phyloP scores from a whole-genome alignment of 192 early-diverging fungal genomes.

The Coemansia sp. region DNA sequence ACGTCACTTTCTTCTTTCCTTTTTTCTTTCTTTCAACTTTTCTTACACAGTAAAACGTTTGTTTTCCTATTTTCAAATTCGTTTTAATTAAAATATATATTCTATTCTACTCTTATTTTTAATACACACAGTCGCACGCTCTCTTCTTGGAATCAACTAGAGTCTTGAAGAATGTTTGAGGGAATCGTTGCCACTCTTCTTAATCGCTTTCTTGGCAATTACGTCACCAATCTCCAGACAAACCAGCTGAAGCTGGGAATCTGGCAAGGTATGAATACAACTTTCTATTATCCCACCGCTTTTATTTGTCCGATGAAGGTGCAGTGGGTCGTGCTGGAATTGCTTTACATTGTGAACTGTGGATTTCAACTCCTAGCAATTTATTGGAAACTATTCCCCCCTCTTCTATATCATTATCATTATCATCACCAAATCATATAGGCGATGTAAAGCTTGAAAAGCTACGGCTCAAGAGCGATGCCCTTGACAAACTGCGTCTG shows the following conservation, averaged over 20 bases:
- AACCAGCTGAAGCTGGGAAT: conserved; percentile 94
- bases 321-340: too few species aligned
- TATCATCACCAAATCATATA: conserved; percentile 22
- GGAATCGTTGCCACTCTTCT: conserved; percentile 73
- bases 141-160: neutral
- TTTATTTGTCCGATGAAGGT: too few species aligned
- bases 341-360: too few species aligned
- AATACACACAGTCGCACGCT: neutral
- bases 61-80: neutral
- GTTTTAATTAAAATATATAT: neutral
- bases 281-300: neutral
- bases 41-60: neutral
- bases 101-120: neutral
- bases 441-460: conserved; percentile 96
- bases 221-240: conserved; percentile 92
- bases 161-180: conserved; percentile 64
- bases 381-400: neutral
- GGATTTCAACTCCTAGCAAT: neutral
- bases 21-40: too few species aligned
- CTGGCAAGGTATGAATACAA: conserved; percentile 78
- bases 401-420: neutral
- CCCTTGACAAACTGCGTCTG: conserved; percentile 90
- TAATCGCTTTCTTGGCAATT: conserved; percentile 88
- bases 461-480: conserved; percentile 82
- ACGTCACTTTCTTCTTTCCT: too few species aligned